Evolutionary conservation across 2,329 filamentous ascomycete species (phyloP).

Genomic region (Xylariales sp.): DNA sequence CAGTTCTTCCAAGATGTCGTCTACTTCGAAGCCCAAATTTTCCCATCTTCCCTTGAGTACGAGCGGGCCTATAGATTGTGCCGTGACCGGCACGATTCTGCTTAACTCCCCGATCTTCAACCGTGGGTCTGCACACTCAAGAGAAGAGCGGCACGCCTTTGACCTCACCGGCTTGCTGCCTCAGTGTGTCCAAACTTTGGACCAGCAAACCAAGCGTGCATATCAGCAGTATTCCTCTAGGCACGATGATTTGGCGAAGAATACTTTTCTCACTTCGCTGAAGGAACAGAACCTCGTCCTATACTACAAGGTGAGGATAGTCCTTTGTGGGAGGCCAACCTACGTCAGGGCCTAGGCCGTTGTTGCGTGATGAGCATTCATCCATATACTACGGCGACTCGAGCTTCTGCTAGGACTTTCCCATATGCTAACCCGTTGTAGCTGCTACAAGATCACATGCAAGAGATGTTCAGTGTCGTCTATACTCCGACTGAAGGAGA

Average conservation of each 20-base stretch:
- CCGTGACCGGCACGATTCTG: conserved; percentile 47
- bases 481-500: conserved; percentile 90
- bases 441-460: conserved; percentile 71
- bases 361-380: too few species aligned
- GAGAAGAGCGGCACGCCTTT: conserved; percentile 64
- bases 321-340: too few species aligned
- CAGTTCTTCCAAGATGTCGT: conserved; percentile 21
- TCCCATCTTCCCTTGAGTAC: conserved; percentile 43
- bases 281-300: conserved; percentile 82
- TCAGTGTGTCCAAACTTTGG: conserved; percentile 65
- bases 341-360: too few species aligned
- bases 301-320: conserved; percentile 68
- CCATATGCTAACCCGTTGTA: conserved; percentile 29
- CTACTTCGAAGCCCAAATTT: conserved; percentile 30
- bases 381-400: too few species aligned
- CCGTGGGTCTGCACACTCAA: conserved; percentile 75
- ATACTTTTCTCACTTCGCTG: conserved; percentile 81
- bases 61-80: conserved; percentile 44
- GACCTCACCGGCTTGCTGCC: conserved; percentile 70
- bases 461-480: conserved; percentile 86
- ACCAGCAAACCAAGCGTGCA: conserved; percentile 71
- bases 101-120: conserved; percentile 68
- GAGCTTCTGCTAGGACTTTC: too few species aligned
- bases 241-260: conserved; percentile 67
- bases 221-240: conserved; percentile 72